Conservation (phyloP, 805 yeast genomes). For the Starmerella stellata region DNA sequence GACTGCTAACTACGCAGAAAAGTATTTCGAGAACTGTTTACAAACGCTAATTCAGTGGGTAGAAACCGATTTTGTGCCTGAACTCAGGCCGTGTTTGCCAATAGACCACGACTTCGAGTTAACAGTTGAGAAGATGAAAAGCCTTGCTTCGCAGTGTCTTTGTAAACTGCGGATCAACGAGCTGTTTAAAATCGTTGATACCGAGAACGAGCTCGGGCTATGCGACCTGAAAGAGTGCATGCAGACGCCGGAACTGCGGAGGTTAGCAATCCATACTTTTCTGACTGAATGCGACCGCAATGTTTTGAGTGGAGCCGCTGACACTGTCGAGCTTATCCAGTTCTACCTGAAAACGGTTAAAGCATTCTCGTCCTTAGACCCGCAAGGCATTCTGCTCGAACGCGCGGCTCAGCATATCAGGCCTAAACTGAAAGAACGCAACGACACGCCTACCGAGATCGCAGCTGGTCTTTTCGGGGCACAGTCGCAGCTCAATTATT, state of each 20-base stretch:
- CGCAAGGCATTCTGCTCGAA: slow-evolving; percentile 67
- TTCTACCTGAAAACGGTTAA: slow-evolving; percentile 55
- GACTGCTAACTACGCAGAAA: slow-evolving; percentile 3
- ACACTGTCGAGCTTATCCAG: slow-evolving; percentile 53
- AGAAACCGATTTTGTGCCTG: background rate
- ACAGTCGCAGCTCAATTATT: slow-evolving; percentile 30
- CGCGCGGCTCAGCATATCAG: slow-evolving; percentile 62
- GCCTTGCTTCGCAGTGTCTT: slow-evolving; percentile 7
- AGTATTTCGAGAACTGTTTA: slow-evolving; percentile 4
- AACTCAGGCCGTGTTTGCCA: slow-evolving; percentile 1
- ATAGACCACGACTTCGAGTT: slow-evolving; percentile 3
- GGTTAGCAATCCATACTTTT: slow-evolving; percentile 35
- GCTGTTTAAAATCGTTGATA: slow-evolving; percentile 38
- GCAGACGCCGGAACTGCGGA: slow-evolving; percentile 31
- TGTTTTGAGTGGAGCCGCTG: slow-evolving; percentile 62
- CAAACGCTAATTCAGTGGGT: slow-evolving; percentile 4
- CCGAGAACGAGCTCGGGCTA: slow-evolving; percentile 38
- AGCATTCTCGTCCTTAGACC: slow-evolving; percentile 61
- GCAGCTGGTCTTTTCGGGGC: slow-evolving; percentile 51
- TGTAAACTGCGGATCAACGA: slow-evolving; percentile 36
- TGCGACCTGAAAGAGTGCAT: slow-evolving; percentile 41
- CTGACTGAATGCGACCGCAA: slow-evolving; percentile 28
- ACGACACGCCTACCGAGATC: slow-evolving; percentile 51
- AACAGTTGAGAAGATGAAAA: background rate
- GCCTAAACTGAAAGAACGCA: slow-evolving; percentile 47